A percentile compares a stretch with the other conserved stretches of the same genome.
phyloP scores from a whole-genome alignment of 2,329 filamentous ascomycete species.

The Fusarium sp. region DNA sequence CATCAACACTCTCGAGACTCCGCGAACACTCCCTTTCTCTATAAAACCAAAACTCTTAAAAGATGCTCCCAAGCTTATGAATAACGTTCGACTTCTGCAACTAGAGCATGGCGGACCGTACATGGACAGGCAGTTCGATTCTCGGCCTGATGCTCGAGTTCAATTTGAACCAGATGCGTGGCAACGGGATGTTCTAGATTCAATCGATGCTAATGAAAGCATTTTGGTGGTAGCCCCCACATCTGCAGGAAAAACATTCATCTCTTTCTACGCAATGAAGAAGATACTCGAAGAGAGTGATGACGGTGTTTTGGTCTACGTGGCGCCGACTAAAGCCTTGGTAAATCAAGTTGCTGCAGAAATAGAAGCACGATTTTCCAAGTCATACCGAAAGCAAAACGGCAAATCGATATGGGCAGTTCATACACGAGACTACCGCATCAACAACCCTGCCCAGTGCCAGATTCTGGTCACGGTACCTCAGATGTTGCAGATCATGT shows the following conservation, averaged over 20 bases:
- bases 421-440: slow-evolving; percentile 78
- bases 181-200: slow-evolving; percentile 79
- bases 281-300: slow-evolving; percentile 76
- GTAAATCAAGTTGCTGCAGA: slow-evolving; percentile 88
- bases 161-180: slow-evolving; percentile 79
- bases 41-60: not conserved
- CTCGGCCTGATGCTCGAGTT: slow-evolving; percentile 74
- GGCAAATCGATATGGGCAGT: slow-evolving; percentile 82
- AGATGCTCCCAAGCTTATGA: not conserved
- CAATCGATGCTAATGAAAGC: slow-evolving; percentile 76
- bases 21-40: slow-evolving; percentile 20
- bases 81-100: slow-evolving; percentile 63
- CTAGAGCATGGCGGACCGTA: slow-evolving; percentile 77
- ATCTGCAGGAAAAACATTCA: slow-evolving; percentile 85
- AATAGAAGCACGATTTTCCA: slow-evolving; percentile 78
- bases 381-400: slow-evolving; percentile 67
- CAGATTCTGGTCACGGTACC: slow-evolving; percentile 83
- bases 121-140: slow-evolving; percentile 79
- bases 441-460: slow-evolving; percentile 78
- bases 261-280: slow-evolving; percentile 86
- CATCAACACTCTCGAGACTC: not conserved
- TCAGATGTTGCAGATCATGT: slow-evolving; percentile 82
- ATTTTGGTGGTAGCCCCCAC: slow-evolving; percentile 82
- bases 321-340: slow-evolving; percentile 83
- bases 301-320: slow-evolving; percentile 79